These are phyloP conservation scores for Plasmodium gallinaceum DNA, from an alignment of 169 alveolate species.

Conservation along the genomic window DNA sequence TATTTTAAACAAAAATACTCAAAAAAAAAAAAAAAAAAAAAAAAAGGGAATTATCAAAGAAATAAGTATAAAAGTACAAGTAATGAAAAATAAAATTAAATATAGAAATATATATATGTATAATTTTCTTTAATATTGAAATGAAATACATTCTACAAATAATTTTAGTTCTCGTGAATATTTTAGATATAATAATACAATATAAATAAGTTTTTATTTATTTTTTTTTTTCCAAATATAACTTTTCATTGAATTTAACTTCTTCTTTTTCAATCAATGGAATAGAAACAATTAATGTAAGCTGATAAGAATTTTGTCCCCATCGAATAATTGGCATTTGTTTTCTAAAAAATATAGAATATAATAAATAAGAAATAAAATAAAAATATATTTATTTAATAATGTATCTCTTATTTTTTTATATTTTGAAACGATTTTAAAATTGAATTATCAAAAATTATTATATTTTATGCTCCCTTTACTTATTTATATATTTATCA, in stretches of 20 bases:
- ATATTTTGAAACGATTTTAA: too few relatives aligned
- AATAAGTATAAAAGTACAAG: too few relatives aligned
- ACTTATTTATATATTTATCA: background rate
- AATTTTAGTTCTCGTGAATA: too few relatives aligned
- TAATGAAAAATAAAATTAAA: background rate
- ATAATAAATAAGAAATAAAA: background rate
- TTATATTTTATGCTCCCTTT: background rate
- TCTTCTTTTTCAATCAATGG: conserved; percentile 25
- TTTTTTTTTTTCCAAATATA: conserved; percentile 6
- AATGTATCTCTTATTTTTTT: too few relatives aligned
- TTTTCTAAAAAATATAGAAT: conserved; percentile 16
- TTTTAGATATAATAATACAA: too few relatives aligned
- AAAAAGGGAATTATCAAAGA: too few relatives aligned
- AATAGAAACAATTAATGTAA: conserved; percentile 50
- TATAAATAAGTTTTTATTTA: too few relatives aligned
- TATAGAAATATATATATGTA: background rate
- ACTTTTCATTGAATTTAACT: conserved; percentile 72
- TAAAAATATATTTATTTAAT: background rate
- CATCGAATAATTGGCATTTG: conserved; percentile 68
- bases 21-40: too few relatives aligned
- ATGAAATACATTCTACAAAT: too few relatives aligned
- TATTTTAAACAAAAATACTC: too few relatives aligned
- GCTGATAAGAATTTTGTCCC: conserved; percentile 64
- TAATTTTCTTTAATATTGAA: background rate
- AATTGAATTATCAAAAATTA: background rate